Percentiles rank a stretch among this genome's conserved stretches.
Evolutionary conservation across 306 rosid genomes (phyloP).

Genomic region (Sicyos edulis): DNA sequence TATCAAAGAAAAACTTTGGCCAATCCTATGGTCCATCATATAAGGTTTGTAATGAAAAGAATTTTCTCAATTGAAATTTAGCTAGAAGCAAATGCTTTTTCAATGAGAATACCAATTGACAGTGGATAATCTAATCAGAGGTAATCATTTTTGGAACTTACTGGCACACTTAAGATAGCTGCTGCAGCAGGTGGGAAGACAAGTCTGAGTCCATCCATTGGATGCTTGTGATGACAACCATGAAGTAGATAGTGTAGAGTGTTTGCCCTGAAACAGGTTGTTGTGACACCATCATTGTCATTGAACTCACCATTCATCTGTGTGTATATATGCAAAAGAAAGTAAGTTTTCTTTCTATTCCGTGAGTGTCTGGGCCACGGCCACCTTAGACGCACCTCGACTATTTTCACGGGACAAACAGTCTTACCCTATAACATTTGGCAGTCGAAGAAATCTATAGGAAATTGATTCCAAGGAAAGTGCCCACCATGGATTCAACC

Average conservation of each 20-base stretch:
- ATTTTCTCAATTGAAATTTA: background rate
- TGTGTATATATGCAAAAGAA: background rate
- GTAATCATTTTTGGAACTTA: constrained; percentile 22
- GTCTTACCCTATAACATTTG: too few relatives aligned
- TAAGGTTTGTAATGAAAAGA: background rate
- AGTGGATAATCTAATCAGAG: background rate
- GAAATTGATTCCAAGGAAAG: too few relatives aligned
- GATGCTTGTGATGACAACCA: constrained; percentile 99
- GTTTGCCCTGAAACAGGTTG: constrained; percentile 61
- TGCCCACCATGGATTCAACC: too few relatives aligned
- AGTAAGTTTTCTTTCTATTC: background rate
- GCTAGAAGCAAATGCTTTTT: background rate
- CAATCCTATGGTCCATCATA: background rate
- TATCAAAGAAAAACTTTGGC: background rate
- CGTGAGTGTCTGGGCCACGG: too few relatives aligned
- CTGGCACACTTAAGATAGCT: constrained; percentile 65
- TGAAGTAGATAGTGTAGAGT: constrained; percentile 86
- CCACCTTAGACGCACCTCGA: too few relatives aligned
- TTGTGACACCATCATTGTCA: background rate
- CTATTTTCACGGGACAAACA: too few relatives aligned
- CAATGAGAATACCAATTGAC: background rate
- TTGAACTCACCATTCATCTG: constrained; percentile 5
- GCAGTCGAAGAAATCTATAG: too few relatives aligned
- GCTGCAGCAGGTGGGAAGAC: constrained; percentile 96
- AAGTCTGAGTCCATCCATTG: constrained; percentile 95